A percentile compares a stretch with the other conserved stretches of the same genome.
These are phyloP conservation scores for Digitaria exilis DNA, from an alignment of 202 grass and related monocot genomes.

Conservation along the genomic window DNA sequence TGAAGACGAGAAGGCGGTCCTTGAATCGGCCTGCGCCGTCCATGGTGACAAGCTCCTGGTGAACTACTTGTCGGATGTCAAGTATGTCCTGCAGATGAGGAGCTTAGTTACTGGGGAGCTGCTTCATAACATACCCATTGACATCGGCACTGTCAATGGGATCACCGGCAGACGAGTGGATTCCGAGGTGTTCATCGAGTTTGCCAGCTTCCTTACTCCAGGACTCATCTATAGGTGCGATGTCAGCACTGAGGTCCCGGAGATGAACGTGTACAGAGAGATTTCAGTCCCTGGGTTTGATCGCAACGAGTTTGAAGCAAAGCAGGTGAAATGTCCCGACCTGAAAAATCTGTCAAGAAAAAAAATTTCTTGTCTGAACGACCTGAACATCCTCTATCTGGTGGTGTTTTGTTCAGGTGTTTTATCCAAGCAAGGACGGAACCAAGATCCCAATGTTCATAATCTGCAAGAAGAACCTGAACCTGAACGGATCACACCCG, in stretches of 20 bases:
- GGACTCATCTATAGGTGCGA: slow-evolving; percentile 81
- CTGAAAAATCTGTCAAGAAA: neutral
- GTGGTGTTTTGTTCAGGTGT: slow-evolving; percentile 48
- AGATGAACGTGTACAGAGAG: slow-evolving; percentile 79
- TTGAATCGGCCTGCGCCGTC: slow-evolving; percentile 64
- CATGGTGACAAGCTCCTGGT: slow-evolving; percentile 70
- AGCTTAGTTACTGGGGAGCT: slow-evolving; percentile 68
- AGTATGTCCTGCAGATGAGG: slow-evolving; percentile 78
- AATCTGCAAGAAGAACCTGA: slow-evolving; percentile 61
- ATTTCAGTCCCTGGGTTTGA: slow-evolving; percentile 72
- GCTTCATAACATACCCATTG: slow-evolving; percentile 67
- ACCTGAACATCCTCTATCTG: neutral
- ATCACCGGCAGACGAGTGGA: slow-evolving; percentile 62
- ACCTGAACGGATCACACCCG: slow-evolving; percentile 70
- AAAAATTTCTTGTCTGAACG: neutral
- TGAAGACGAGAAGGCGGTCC: slow-evolving; percentile 70
- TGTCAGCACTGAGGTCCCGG: slow-evolving; percentile 49
- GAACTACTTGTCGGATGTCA: slow-evolving; percentile 86
- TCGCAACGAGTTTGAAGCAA: slow-evolving; percentile 67
- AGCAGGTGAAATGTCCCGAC: slow-evolving; percentile 51
- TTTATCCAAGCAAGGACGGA: slow-evolving; percentile 68
- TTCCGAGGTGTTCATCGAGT: slow-evolving; percentile 74
- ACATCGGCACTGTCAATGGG: slow-evolving; percentile 80
- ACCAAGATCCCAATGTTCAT: slow-evolving; percentile 93
- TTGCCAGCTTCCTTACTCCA: slow-evolving; percentile 87